Conservation (phyloP, 768 basidiomycete species). For the Hericium erinaceus region DNA sequence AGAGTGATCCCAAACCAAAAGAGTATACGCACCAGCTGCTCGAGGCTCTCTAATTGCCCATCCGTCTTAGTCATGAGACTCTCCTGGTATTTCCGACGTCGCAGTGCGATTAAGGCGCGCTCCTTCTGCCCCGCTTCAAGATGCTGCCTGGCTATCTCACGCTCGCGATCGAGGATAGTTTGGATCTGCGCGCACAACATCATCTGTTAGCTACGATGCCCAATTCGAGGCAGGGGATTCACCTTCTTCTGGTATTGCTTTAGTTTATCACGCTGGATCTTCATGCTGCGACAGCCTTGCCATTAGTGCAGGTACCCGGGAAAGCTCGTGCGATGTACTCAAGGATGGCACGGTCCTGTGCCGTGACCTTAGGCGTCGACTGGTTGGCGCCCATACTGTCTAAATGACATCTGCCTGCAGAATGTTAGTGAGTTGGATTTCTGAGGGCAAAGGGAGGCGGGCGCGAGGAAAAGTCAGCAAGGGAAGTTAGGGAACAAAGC, state of each 20-base stretch:
- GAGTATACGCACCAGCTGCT: constrained; percentile 60
- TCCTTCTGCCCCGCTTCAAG: constrained; percentile 78
- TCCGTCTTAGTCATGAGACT: constrained; percentile 82
- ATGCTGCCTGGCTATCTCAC: constrained; percentile 80
- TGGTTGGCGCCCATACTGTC: constrained; percentile 56
- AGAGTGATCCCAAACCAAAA: neutral
- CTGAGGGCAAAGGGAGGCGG: too few species aligned
- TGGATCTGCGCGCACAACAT: constrained; percentile 53
- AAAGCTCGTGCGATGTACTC: constrained; percentile 51
- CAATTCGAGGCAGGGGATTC: neutral
- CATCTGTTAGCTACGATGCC: neutral
- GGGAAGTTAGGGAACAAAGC: too few species aligned
- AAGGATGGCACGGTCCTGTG: constrained; percentile 89
- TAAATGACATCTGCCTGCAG: neutral
- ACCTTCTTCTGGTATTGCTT: constrained; percentile 95
- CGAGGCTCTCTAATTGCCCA: constrained; percentile 76
- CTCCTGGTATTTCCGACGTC: constrained; percentile 92
- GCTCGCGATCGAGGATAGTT: constrained; percentile 76
- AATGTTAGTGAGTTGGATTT: neutral
- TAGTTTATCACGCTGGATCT: constrained; percentile 92
- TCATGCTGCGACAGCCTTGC: constrained; percentile 50
- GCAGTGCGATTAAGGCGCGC: constrained; percentile 77
- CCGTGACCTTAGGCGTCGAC: constrained; percentile 81
- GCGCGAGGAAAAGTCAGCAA: too few species aligned
- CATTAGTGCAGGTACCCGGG: constrained; percentile 8